Evolutionary conservation across 1,284 basidiomycete genomes (phyloP).

Genomic region (Rhodofomes roseus): DNA sequence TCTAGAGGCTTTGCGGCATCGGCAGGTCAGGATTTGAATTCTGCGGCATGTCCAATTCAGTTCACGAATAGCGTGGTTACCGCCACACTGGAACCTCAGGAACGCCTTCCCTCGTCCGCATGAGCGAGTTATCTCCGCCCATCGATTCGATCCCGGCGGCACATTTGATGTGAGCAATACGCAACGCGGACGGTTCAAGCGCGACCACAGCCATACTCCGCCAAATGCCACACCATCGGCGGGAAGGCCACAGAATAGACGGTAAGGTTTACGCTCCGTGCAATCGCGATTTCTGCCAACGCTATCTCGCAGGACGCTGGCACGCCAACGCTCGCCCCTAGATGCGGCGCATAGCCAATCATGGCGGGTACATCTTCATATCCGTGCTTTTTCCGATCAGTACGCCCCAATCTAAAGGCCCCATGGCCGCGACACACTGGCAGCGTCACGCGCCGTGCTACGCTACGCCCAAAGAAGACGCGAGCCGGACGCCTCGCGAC

Average conservation of each 20-base stretch:
- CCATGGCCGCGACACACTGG: no score
- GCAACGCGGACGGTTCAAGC: background rate
- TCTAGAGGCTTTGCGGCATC: background rate
- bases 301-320: background rate
- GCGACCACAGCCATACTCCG: background rate
- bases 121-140: background rate
- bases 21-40: background rate
- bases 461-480: conserved; percentile 1
- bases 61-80: background rate
- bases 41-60: background rate
- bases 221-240: background rate
- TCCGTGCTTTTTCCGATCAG: background rate
- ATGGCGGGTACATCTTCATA: background rate
- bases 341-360: background rate
- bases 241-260: background rate
- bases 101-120: background rate
- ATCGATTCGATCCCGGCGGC: conserved; percentile 2
- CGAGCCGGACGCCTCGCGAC: background rate
- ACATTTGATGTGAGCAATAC: background rate
- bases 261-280: background rate
- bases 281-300: background rate
- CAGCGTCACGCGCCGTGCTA: background rate
- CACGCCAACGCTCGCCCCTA: background rate
- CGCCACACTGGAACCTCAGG: background rate
- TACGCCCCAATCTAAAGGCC: background rate